These are phyloP conservation scores for Microdochium paspali DNA, from an alignment of 2,329 filamentous ascomycete genomes.

Conservation along the genomic window DNA sequence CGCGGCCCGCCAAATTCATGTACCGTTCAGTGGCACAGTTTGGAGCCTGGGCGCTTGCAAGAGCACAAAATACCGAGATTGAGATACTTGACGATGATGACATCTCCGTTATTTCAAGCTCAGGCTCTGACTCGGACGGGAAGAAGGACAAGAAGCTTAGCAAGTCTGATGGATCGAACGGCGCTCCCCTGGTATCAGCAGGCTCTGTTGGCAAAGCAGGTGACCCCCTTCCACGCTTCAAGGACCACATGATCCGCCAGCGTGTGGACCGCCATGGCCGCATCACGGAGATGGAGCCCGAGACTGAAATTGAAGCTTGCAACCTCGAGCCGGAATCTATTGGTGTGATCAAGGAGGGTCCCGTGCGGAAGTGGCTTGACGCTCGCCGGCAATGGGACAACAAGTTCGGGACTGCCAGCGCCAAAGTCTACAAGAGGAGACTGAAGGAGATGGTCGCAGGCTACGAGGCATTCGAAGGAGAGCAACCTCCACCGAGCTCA, in stretches of 20 bases:
- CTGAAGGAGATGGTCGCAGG: constrained; percentile 64
- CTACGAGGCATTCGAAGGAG: constrained; percentile 62
- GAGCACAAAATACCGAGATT: constrained; percentile 70
- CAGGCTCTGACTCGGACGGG: constrained; percentile 25
- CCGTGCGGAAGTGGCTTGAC: constrained; percentile 75
- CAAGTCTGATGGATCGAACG: constrained; percentile 6
- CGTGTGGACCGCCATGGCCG: constrained; percentile 70
- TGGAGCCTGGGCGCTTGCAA: constrained; percentile 79
- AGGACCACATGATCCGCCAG: constrained; percentile 86
- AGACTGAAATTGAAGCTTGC: constrained; percentile 56
- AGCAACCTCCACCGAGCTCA: constrained; percentile 75
- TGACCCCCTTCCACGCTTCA: constrained; percentile 71
- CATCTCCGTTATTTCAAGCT: constrained; percentile 63
- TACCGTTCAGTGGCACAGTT: constrained; percentile 89
- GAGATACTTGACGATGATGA: constrained; percentile 74
- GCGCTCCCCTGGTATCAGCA: constrained; percentile 1
- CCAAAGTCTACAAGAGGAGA: constrained; percentile 63
- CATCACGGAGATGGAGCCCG: constrained; percentile 57
- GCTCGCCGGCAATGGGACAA: constrained; percentile 65
- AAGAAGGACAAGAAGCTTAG: neutral
- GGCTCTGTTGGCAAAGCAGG: constrained; percentile 71
- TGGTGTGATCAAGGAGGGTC: constrained; percentile 70
- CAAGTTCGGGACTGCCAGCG: constrained; percentile 60
- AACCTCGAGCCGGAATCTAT: constrained; percentile 54
- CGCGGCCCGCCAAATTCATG: constrained; percentile 93